These are phyloP conservation scores for Neodidymelliopsis sp. DNA, from an alignment of 2,329 filamentous ascomycete genomes.

Conservation along the genomic window DNA sequence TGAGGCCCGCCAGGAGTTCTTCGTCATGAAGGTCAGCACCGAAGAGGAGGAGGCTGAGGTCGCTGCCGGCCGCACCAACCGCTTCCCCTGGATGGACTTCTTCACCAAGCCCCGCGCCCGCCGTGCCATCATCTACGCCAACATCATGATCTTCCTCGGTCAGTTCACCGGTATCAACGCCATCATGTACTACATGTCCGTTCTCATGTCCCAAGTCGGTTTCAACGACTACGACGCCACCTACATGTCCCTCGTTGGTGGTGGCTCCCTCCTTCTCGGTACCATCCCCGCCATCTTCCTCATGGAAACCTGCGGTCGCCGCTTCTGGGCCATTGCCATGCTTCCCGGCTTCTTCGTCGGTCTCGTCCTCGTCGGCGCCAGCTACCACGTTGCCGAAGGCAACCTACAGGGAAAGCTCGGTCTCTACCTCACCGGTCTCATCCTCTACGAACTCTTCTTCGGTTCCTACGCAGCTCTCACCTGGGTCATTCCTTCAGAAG, in stretches of 20 bases:
- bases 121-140: conserved; percentile 67
- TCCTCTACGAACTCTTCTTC: conserved; percentile 53
- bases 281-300: conserved; percentile 72
- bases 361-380: conserved; percentile 69
- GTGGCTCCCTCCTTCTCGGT: conserved; percentile 70
- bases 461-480: conserved; percentile 47
- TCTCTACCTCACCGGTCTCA: conserved; percentile 71
- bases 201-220: conserved; percentile 72
- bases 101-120: conserved; percentile 71
- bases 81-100: conserved; percentile 76
- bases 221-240: conserved; percentile 69
- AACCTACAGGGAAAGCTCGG: conserved; percentile 57
- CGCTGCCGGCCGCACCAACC: conserved; percentile 60
- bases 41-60: conserved; percentile 63
- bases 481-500: conserved; percentile 65
- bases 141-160: conserved; percentile 77
- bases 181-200: conserved; percentile 76
- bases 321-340: conserved; percentile 78
- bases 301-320: conserved; percentile 76
- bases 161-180: conserved; percentile 76
- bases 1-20: conserved; percentile 73
- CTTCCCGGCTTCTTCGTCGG: conserved; percentile 76
- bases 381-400: conserved; percentile 63
- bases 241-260: conserved; percentile 76
- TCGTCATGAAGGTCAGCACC: conserved; percentile 71